Evolutionary conservation across 805 yeast genomes (phyloP).

Genomic region (Geotrichum ghanense): DNA sequence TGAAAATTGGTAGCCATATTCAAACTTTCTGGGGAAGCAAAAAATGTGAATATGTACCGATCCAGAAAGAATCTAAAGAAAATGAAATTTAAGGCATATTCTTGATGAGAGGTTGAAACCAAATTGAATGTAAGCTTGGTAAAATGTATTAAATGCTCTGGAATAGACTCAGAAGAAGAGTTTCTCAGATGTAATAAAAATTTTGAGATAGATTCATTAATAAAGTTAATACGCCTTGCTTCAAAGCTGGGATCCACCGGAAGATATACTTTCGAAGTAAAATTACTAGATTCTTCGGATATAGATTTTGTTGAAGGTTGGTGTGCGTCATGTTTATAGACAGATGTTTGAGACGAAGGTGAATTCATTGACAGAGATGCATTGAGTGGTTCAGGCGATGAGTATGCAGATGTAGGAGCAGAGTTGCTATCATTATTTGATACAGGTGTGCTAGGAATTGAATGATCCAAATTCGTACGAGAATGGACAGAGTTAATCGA

Average conservation of each 20-base stretch:
- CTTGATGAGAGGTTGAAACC: constrained; percentile 1
- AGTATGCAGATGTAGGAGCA: constrained; percentile 10
- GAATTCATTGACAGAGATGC: not conserved
- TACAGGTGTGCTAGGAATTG: constrained; percentile 2
- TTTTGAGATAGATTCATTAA: constrained; percentile 5
- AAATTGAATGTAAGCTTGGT: constrained; percentile 4
- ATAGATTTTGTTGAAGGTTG: too few relatives aligned
- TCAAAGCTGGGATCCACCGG: constrained; percentile 6
- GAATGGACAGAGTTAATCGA: constrained; percentile 8
- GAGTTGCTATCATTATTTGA: constrained; percentile 5
- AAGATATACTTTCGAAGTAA: too few relatives aligned
- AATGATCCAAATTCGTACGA: constrained; percentile 10
- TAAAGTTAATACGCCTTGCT: constrained; percentile 6
- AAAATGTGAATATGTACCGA: constrained; percentile 8
- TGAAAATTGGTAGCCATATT: constrained; percentile 14
- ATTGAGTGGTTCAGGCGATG: not conserved
- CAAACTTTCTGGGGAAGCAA: constrained; percentile 15
- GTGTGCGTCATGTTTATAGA: too few relatives aligned
- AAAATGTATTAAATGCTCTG: constrained; percentile 11
- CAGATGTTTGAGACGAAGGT: not conserved
- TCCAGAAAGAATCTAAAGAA: constrained; percentile 15
- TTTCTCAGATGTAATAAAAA: constrained; percentile 10
- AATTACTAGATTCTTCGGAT: too few relatives aligned
- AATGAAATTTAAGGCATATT: constrained; percentile 8
- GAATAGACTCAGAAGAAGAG: constrained; percentile 12